Conservation (phyloP, 768 basidiomycete genomes). For the Tephrocybe rancida region DNA sequence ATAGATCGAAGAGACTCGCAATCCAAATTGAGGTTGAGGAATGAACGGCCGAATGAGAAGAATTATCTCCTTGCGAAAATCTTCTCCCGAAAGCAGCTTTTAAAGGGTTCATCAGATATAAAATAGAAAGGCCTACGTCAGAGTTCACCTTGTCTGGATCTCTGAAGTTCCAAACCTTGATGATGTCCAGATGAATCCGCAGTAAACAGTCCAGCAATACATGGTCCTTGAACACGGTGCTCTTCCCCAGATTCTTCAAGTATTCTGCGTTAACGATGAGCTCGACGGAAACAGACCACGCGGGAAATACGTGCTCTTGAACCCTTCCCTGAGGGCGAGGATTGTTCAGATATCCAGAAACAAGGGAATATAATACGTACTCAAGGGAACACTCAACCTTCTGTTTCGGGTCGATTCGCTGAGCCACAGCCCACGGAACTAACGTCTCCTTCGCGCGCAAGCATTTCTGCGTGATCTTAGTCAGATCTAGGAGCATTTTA, state of each 20-base stretch:
- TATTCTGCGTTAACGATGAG: background rate
- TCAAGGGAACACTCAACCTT: no score
- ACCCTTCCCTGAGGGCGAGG: background rate
- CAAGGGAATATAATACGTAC: background rate
- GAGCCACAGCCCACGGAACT: constrained; percentile 6
- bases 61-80: background rate
- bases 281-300: background rate
- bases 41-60: background rate
- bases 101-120: background rate
- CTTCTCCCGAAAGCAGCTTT: background rate
- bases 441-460: background rate
- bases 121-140: background rate
- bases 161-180: constrained; percentile 4
- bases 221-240: no score
- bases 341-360: background rate
- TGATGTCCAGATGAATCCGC: constrained; percentile 1
- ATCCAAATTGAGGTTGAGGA: background rate
- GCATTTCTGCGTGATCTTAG: background rate
- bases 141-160: background rate
- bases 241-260: constrained; percentile 4
- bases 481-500: background rate
- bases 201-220: constrained; percentile 6
- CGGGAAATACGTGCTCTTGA: no score
- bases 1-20: background rate
- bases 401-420: constrained; percentile 3